A percentile compares a stretch with the other conserved stretches of the same genome.
Conservation (phyloP, 345 rosid species). For the Citrus unshiu region DNA sequence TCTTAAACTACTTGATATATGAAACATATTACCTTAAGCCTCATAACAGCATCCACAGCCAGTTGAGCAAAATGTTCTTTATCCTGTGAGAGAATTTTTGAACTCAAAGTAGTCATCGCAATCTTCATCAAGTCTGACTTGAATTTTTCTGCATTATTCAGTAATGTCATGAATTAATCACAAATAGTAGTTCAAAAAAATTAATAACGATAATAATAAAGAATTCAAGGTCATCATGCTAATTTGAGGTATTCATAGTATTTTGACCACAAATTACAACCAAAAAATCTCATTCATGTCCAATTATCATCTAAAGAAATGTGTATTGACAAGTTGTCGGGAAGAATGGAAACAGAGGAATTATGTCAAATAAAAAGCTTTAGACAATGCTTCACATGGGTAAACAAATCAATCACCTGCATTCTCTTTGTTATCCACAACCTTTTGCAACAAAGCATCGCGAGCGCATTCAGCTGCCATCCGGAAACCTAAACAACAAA, state of each 20-base stretch:
- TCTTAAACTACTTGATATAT: not conserved
- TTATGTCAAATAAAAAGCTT: not conserved
- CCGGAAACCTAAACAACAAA: slow-evolving; percentile 60
- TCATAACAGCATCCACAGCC: slow-evolving; percentile 94
- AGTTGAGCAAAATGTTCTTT: slow-evolving; percentile 84
- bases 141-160: slow-evolving; percentile 68
- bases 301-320: not conserved
- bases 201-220: not conserved
- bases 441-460: slow-evolving; percentile 61
- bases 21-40: slow-evolving; percentile 55
- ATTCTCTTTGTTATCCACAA: slow-evolving; percentile 73
- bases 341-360: not conserved
- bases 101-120: slow-evolving; percentile 89
- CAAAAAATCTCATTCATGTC: not conserved
- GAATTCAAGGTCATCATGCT: not conserved
- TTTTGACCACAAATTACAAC: not conserved
- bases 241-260: not conserved
- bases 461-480: slow-evolving; percentile 98
- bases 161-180: slow-evolving; percentile 8
- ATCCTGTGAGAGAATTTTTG: slow-evolving; percentile 92
- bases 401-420: slow-evolving; percentile 43
- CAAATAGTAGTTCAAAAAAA: not conserved
- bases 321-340: not conserved
- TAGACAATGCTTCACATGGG: not conserved
- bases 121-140: slow-evolving; percentile 82